Percentiles rank a stretch among this genome's conserved stretches.
Evolutionary conservation across 495 filamentous ascomycete genomes (phyloP).

Genomic region (Annulohypoxylon moriforme): DNA sequence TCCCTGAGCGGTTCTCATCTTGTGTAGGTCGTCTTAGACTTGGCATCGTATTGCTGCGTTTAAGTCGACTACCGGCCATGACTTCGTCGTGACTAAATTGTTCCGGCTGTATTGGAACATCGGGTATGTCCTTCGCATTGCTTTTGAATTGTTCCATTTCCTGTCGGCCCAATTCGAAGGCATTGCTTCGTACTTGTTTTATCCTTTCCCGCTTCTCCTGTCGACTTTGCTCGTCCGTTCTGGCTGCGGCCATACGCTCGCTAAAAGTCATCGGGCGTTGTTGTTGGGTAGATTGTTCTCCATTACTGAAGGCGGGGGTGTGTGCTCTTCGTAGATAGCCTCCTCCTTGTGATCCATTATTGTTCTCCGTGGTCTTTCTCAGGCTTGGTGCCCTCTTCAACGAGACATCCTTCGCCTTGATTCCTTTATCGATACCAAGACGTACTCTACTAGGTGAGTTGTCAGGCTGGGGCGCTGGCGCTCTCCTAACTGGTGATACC

Average conservation of each 20-base stretch:
- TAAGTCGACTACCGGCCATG: constrained; percentile 58
- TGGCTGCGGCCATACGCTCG: constrained; percentile 80
- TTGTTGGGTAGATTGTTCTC: constrained; percentile 35
- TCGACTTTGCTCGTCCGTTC: constrained; percentile 65
- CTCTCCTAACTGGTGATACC: constrained; percentile 75
- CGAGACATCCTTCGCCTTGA: constrained; percentile 84
- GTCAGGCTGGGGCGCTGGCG: constrained; percentile 59
- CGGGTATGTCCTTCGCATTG: constrained; percentile 66
- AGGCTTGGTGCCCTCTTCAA: constrained; percentile 75
- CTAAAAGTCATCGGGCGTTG: constrained; percentile 79
- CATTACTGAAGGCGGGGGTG: constrained; percentile 45
- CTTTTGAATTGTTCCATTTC: constrained; percentile 75
- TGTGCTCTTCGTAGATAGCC: constrained; percentile 58
- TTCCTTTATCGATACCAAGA: constrained; percentile 90
- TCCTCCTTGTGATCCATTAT: constrained; percentile 47
- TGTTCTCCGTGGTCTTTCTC: constrained; percentile 48
- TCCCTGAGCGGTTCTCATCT: constrained; percentile 26
- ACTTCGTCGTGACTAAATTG: constrained; percentile 74
- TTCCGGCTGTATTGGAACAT: constrained; percentile 58
- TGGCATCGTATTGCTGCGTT: constrained; percentile 65
- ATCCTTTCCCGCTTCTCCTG: constrained; percentile 66
- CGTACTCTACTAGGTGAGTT: constrained; percentile 81
- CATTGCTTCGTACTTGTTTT: constrained; percentile 70
- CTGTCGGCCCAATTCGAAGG: constrained; percentile 74
- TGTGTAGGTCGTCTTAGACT: constrained; percentile 51